Evolutionary conservation across 2,329 filamentous ascomycete genomes (phyloP).

Genomic region (Ploettnerulaceae sp.): DNA sequence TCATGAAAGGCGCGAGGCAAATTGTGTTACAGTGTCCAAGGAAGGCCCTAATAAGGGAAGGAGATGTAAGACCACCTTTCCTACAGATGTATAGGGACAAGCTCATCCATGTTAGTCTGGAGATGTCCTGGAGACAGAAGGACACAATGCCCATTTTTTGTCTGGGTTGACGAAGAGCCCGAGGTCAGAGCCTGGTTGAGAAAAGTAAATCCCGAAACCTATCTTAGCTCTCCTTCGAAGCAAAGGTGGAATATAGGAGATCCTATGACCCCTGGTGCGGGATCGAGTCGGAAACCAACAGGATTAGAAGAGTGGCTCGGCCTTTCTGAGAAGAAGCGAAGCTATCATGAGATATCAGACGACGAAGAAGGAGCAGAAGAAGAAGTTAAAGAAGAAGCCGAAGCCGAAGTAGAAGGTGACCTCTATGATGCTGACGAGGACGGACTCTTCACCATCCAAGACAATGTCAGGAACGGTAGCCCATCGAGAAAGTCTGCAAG

Average conservation of each 20-base stretch:
- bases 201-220: not conserved
- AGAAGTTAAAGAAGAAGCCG: not conserved
- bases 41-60: not conserved
- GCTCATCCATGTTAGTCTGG: not conserved
- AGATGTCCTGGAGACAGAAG: not conserved
- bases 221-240: not conserved
- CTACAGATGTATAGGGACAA: too few relatives aligned
- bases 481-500: constrained; percentile 2
- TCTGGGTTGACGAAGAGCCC: not conserved
- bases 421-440: not conserved
- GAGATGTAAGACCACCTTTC: not conserved
- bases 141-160: constrained; percentile 2
- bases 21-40: not conserved
- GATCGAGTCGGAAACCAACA: not conserved
- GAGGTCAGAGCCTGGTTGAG: not conserved
- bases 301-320: not conserved
- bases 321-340: not conserved
- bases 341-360: not conserved
- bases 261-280: not conserved
- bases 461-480: not conserved
- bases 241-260: constrained; percentile 1
- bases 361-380: not conserved
- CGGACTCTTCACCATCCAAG: not conserved
- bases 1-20: too few relatives aligned
- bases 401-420: not conserved